Base-by-base conservation (phyloP, 805 yeast species). In the Candida vaughaniae region DNA sequence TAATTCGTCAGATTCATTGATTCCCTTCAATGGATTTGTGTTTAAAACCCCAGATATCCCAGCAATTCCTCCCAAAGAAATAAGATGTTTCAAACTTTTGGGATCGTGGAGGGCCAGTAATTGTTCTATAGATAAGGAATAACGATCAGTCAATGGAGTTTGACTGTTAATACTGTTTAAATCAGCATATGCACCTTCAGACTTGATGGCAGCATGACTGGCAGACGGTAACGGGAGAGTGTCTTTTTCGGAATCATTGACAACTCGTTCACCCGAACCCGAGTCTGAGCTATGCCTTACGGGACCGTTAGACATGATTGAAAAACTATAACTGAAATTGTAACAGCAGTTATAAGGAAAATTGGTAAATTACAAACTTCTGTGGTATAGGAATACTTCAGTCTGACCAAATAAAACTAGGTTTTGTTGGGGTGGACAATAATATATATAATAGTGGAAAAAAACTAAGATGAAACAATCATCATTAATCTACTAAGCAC, bases 41-140 rank as follows among this genome's bases (percentile, higher is more conserved):
- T 58, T 55, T 35, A 64, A 66, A 22, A 48, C 51, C 19, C 43
- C 35, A 17, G 50, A 57, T 36, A 61, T 68, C 17, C 41, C 41
- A n/a, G 56, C 56, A 12, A 73, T 52, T 6, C 80, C 79, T 4
- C 80, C 80, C 10, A 69, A 17, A n/a, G 60, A 56, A 11, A 57
- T 44, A 12, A 78, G 55, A n/a, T 60, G 49, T 11, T 44, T 46
- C 7, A 81, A 48, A 0, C 82, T 75, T 54, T 81, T 81, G 6
- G 86, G 85, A 51, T 81, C 86, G 48, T 80, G 84, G 16, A 81
- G 58, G 6, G 54, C 66, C 11, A 70, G 55, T 29, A 81, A 62
- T 12, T 71, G 66, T 15, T 50, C 41, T 1, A 46, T 37, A 10
- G 45, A 35, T 3, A 53, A 27, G 2, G 39, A 31, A 31, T 39